A percentile compares a stretch with the other conserved stretches of the same genome.
Evolutionary conservation across 805 yeast species (phyloP).

Genomic region (Candida nemodendra): DNA sequence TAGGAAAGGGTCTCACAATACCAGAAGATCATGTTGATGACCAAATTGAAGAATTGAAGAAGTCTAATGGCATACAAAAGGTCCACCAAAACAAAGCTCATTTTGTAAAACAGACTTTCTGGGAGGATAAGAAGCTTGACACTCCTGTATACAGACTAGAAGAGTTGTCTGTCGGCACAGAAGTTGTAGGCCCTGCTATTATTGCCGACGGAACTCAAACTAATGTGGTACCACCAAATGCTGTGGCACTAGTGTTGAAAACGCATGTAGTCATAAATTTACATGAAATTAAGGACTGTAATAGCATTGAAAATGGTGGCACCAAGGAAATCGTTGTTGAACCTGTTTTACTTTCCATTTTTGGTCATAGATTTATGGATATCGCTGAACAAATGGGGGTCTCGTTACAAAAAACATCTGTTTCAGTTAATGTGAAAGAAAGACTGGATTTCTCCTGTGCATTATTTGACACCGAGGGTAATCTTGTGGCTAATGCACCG

Average conservation of each 20-base stretch:
- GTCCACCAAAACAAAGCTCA: slow-evolving; percentile 29
- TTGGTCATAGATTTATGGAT: slow-evolving; percentile 84
- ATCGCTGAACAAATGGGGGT: slow-evolving; percentile 90
- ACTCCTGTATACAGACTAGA: slow-evolving; percentile 58
- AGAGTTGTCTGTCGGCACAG: slow-evolving; percentile 51
- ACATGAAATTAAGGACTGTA: slow-evolving; percentile 9
- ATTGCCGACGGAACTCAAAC: slow-evolving; percentile 82
- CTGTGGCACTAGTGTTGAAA: slow-evolving; percentile 53
- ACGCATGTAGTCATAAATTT: slow-evolving; percentile 57
- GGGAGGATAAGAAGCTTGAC: slow-evolving; percentile 48
- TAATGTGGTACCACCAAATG: slow-evolving; percentile 63
- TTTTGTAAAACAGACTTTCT: slow-evolving; percentile 50
- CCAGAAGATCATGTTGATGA: slow-evolving; percentile 44
- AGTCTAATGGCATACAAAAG: slow-evolving; percentile 19
- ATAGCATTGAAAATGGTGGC: slow-evolving; percentile 10
- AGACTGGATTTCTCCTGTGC: slow-evolving; percentile 85
- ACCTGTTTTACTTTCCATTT: slow-evolving; percentile 72
- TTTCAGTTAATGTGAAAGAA: slow-evolving; percentile 81
- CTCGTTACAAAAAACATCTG: slow-evolving; percentile 74
- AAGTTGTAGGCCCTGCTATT: slow-evolving; percentile 68
- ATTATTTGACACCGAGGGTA: slow-evolving; percentile 71
- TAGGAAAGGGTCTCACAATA: slow-evolving; percentile 56
- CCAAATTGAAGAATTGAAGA: slow-evolving; percentile 44
- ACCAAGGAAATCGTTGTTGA: slow-evolving; percentile 41
- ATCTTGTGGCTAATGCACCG: slow-evolving; percentile 83